Percentiles rank a stretch among this genome's conserved stretches.
Conservation (phyloP, 495 filamentous ascomycete species). For the Penicillium bialowiezense region DNA sequence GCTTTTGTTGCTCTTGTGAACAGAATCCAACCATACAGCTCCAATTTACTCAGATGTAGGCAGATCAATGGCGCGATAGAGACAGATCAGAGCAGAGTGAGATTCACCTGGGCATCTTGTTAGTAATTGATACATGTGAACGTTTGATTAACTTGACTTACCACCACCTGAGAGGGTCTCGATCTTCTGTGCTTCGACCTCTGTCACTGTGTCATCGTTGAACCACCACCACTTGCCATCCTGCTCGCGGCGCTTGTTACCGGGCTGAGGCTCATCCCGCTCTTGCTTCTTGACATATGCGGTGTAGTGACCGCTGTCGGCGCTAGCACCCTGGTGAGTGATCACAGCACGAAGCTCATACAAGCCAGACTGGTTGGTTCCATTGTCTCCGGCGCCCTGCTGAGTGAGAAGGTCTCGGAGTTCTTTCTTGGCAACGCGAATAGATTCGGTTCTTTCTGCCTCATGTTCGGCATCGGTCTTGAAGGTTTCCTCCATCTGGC, state of each 20-base stretch:
- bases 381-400: slow-evolving; percentile 67
- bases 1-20: slow-evolving; percentile 3
- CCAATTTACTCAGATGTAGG: slow-evolving; percentile 45
- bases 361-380: slow-evolving; percentile 85
- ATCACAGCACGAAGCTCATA: slow-evolving; percentile 94
- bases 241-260: slow-evolving; percentile 67
- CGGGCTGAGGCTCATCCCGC: slow-evolving; percentile 53
- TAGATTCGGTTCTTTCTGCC: slow-evolving; percentile 69
- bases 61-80: slow-evolving; percentile 82
- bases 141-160: slow-evolving; percentile 32
- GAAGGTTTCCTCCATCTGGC: slow-evolving; percentile 70
- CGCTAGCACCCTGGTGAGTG: slow-evolving; percentile 95
- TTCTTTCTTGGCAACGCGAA: slow-evolving; percentile 79
- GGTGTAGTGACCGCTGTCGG: slow-evolving; percentile 97
- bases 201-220: slow-evolving; percentile 95
- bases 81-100: slow-evolving; percentile 88
- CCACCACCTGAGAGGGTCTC: slow-evolving; percentile 87
- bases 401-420: slow-evolving; percentile 71
- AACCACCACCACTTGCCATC: slow-evolving; percentile 99
- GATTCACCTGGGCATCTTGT: slow-evolving; percentile 63
- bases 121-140: slow-evolving; percentile 7
- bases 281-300: slow-evolving; percentile 92
- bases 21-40: background rate
- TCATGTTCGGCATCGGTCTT: slow-evolving; percentile 94
- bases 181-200: slow-evolving; percentile 89